These are phyloP conservation scores for Ogataea haglerorum DNA, from an alignment of 805 yeast species.

Conservation along the genomic window DNA sequence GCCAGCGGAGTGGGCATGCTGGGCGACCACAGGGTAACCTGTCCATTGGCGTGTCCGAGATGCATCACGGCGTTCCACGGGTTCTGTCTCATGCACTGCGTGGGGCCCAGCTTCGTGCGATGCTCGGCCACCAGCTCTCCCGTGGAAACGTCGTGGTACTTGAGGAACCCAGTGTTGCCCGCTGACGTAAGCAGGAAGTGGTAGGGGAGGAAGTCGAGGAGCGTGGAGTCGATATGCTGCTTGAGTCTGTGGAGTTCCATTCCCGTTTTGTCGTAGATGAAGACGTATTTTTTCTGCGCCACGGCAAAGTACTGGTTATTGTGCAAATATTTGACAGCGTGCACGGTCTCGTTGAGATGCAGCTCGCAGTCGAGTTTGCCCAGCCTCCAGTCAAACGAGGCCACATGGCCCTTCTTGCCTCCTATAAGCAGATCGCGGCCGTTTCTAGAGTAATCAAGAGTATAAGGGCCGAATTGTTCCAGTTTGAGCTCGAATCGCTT, in stretches of 20 bases:
- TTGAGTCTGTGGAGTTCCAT: constrained; percentile 87
- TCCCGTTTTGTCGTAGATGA: constrained; percentile 88
- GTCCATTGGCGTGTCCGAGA: constrained; percentile 89
- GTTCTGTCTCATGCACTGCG: constrained; percentile 82
- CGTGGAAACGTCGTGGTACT: constrained; percentile 93
- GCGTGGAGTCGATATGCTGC: constrained; percentile 83
- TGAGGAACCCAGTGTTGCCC: constrained; percentile 84
- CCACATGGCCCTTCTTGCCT: constrained; percentile 92
- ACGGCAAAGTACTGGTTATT: constrained; percentile 93
- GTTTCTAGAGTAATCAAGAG: constrained; percentile 75
- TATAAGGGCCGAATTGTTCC: constrained; percentile 82
- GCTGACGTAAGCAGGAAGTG: constrained; percentile 85
- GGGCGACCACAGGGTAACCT: constrained; percentile 93
- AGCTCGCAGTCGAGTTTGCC: constrained; percentile 81
- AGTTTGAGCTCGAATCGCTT: constrained; percentile 74
- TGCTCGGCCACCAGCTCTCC: constrained; percentile 82
- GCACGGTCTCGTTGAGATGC: constrained; percentile 81
- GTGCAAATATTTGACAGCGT: constrained; percentile 86
- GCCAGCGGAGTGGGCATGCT: constrained; percentile 80
- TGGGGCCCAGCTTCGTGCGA: constrained; percentile 87
- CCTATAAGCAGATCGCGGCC: constrained; percentile 84
- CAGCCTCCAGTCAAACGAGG: constrained; percentile 92
- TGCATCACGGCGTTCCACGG: constrained; percentile 96
- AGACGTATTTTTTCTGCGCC: constrained; percentile 93
- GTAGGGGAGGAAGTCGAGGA: constrained; percentile 85